Evolutionary conservation across 345 rosid species (phyloP), one percentile per base, ranked within the genome.

Genomic region (Toxicodendron radicans): DNA sequence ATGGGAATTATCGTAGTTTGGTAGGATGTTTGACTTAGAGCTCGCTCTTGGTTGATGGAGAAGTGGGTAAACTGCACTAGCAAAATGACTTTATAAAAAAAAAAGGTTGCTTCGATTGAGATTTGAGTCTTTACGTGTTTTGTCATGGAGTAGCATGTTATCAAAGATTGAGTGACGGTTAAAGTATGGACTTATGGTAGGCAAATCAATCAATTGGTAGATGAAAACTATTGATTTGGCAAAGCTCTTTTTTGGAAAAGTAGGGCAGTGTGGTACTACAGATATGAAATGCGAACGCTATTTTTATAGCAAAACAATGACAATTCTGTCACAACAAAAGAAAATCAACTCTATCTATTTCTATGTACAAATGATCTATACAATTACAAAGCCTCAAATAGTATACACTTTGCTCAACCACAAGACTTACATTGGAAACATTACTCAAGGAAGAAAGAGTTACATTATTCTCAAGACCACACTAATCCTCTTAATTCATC

Each of bases 361-460:
- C 5, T 78, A 69, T 75, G 62, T 78, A 72, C 80, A 79, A 73
- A 48, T 18, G 41, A 63, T 51, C 13, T 58, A 38, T 46, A 41
- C 67, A 77, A 66, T 27, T 46, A 41, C 67, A 77, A 66, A 48
- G 66, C 56, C 16, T 72, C 18, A 71, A 41, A 21, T 14, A 16
- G 51, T 9, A 16, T 57, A 56, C 21, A 14, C 20, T 49, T 64
- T 66, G 24, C 23, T 17, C 35, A 52, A 54, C 45, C 20, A 54
- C 72, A 53, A 68, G 72, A 33, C 46, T 33, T 11, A 1, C 9
- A 23, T 1, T 33, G 16, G 5, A 14, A 32, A 11, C 61, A 58
- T 23, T 41, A 43, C 27, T 71, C 58, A 59, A 59, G 45, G 17
- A 46, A 71, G 58, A n/a, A 16, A 45, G 12, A 46, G 24, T 59